These are phyloP conservation scores for Saccharomycopsis babjevae DNA, from an alignment of 805 yeast species.

Conservation along the genomic window DNA sequence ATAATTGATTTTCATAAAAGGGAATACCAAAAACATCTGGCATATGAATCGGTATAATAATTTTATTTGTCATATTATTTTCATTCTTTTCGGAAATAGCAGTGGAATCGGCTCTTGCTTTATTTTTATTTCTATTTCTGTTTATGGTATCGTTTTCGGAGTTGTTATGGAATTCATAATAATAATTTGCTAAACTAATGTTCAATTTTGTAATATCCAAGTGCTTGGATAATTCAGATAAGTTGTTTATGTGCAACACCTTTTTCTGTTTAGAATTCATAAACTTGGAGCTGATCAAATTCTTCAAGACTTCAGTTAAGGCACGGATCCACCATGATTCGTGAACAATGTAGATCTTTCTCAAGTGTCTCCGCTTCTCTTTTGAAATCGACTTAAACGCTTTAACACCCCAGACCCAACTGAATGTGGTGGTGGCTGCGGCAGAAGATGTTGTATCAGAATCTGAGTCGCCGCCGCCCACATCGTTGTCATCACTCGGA, in stretches of 20 bases:
- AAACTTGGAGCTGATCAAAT: slow-evolving; percentile 44
- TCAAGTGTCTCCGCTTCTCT: slow-evolving; percentile 41
- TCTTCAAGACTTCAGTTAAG: slow-evolving; percentile 58
- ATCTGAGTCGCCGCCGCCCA: background rate
- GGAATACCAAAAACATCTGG: slow-evolving; percentile 26
- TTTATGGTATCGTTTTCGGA: slow-evolving; percentile 44
- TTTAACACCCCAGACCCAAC: slow-evolving; percentile 64
- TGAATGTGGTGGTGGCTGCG: slow-evolving; percentile 2
- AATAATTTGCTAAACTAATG: slow-evolving; percentile 65
- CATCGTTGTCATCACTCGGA: background rate
- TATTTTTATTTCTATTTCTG: slow-evolving; percentile 32
- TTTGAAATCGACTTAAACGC: slow-evolving; percentile 50
- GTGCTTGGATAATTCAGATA: slow-evolving; percentile 45
- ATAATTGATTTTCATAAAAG: slow-evolving; percentile 17
- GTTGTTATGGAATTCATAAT: slow-evolving; percentile 46
- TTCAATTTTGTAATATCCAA: slow-evolving; percentile 71
- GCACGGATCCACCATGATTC: slow-evolving; percentile 85
- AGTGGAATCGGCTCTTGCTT: slow-evolving; percentile 23
- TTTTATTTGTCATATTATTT: slow-evolving; percentile 21
- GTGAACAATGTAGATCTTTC: slow-evolving; percentile 69
- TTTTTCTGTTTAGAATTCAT: slow-evolving; percentile 25
- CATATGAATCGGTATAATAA: slow-evolving; percentile 34
- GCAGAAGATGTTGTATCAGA: background rate
- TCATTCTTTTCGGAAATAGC: slow-evolving; percentile 32
- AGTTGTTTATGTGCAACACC: slow-evolving; percentile 35